Percentiles rank a stretch among this genome's conserved stretches.
phyloP scores from a whole-genome alignment of 305 asterid genomes.

The Solanum chacoense region DNA sequence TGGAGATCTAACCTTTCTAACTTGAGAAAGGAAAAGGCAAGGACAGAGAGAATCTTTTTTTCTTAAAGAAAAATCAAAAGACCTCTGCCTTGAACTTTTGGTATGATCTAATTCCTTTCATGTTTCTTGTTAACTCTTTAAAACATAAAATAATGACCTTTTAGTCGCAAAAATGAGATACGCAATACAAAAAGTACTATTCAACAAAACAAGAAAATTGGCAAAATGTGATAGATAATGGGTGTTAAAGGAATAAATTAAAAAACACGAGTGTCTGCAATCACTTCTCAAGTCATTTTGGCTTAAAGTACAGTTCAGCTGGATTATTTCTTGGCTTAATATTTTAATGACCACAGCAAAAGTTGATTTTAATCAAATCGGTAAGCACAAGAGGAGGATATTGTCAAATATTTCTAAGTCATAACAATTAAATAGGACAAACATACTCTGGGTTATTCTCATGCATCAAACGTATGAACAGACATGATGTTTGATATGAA shows the following conservation, averaged over 20 bases:
- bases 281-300: neutral
- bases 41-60: neutral
- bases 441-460: neutral
- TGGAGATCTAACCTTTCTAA: neutral
- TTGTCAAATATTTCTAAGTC: neutral
- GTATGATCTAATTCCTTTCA: neutral
- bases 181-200: neutral
- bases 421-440: neutral
- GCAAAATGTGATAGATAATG: neutral
- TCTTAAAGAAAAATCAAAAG: neutral
- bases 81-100: neutral
- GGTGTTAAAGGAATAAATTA: neutral
- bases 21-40: neutral
- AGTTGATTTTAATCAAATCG: neutral
- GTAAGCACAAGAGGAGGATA: neutral
- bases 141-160: neutral
- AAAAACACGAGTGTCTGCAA: neutral
- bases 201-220: neutral
- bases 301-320: neutral
- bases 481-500: neutral
- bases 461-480: neutral
- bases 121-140: neutral
- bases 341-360: neutral
- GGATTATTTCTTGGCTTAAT: neutral
- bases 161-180: neutral